Evolutionary conservation across 805 yeast species (phyloP), one percentile per base, ranked within the genome.

Genomic region (Metschnikowia anglica): DNA sequence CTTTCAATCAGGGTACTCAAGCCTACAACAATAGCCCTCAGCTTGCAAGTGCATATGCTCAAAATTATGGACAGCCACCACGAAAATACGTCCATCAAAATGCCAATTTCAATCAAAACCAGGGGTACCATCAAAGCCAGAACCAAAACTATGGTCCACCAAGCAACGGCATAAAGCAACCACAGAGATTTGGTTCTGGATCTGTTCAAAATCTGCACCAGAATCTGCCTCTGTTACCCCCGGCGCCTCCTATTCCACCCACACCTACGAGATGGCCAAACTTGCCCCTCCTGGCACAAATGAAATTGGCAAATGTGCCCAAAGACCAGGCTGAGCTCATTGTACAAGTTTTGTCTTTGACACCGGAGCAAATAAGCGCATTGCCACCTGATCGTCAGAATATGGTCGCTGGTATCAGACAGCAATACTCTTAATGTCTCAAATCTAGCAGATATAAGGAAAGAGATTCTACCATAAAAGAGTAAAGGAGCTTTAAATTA

Each of bases 241-340:
- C 46, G 31, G 28, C 54, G 41, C 42, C 52, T 37, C 28, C 43
- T 32, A 39, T 43, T 46, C 34, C 43, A 49, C 12, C 54, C 44
- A 11, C 46, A 44, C 35, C 33, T 23, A 25, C 8, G 67, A 67
- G 42, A 46, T 77, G 81, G 81, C 59, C 75, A 8, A 63, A 68
- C 20, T 61, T 80, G 26, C 75, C 82, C 31, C 68, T 67, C 34
- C 63, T 63, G 39, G 72, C 83, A 3, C 73, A 72, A 44, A 64
- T 65, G 16, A 82, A 79, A 59, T 64, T 83, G 30, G 60, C 73
- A 16, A 63, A 66, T 20, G 61, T 83, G 47, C 75, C 81, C 8
- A 74, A 73, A 26, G 75, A 76, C 35, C 85, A 83, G 59, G 84
- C 85, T 20, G 69, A 71, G 42, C 63, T 77, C 52, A 70, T 78